phyloP scores from a whole-genome alignment of 225 moss, liverwort and hornwort species.

The Sphagnum tenellum region DNA sequence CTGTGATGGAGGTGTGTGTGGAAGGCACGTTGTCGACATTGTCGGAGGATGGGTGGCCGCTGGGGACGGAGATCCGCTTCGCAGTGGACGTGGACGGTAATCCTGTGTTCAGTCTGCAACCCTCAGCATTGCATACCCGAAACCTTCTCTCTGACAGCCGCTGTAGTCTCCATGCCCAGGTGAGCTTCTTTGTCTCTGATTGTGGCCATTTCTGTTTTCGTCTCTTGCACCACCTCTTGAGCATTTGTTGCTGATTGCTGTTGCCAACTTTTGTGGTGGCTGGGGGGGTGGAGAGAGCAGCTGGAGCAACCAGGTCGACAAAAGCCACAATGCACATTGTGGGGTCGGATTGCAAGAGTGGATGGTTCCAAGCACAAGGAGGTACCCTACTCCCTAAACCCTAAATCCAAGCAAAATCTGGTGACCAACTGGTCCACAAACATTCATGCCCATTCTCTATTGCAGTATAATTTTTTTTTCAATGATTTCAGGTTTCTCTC shows the following conservation, averaged over 20 bases:
- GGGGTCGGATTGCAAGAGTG: slow-evolving; percentile 58
- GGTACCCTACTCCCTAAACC: slow-evolving; percentile 17
- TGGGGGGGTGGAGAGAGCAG: slow-evolving; percentile 25
- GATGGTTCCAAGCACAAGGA: slow-evolving; percentile 42
- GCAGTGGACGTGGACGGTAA: slow-evolving; percentile 71
- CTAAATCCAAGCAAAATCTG: too few species aligned
- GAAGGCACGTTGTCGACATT: slow-evolving; percentile 85
- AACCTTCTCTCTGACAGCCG: slow-evolving; percentile 62
- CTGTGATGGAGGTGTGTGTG: slow-evolving; percentile 62
- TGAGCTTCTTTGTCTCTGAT: slow-evolving; percentile 3
- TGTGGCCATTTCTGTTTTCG: too few species aligned
- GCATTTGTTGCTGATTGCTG: too few species aligned
- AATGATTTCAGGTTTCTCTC: too few species aligned
- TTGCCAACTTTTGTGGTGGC: not conserved
- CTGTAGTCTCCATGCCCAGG: slow-evolving; percentile 87
- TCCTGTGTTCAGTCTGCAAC: slow-evolving; percentile 58
- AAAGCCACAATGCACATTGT: slow-evolving; percentile 83
- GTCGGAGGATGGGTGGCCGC: slow-evolving; percentile 65
- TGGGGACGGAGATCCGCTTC: slow-evolving; percentile 81
- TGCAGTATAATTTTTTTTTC: too few species aligned
- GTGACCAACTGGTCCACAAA: too few species aligned
- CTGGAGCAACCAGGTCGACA: slow-evolving; percentile 87
- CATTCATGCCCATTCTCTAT: too few species aligned
- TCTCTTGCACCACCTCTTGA: too few species aligned
- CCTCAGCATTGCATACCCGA: slow-evolving; percentile 53